Evolutionary conservation across 2,329 filamentous ascomycete genomes (phyloP).

Genomic region (Claviceps citrina): DNA sequence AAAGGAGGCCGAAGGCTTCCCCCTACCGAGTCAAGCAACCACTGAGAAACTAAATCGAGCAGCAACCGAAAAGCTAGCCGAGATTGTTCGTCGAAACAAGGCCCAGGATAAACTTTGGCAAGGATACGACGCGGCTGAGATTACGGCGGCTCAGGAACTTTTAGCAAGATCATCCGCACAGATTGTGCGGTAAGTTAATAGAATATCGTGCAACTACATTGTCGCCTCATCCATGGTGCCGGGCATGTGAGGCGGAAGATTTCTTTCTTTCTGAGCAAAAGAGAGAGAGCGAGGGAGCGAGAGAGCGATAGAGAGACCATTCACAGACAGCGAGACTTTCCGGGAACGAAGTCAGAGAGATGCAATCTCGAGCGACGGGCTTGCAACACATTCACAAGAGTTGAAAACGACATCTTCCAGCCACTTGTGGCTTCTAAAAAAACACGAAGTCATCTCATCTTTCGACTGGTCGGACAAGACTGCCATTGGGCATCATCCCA

Average conservation of each 20-base stretch:
- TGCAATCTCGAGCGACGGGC: not conserved
- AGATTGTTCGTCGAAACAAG: conserved; percentile 54
- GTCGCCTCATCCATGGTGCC: not conserved
- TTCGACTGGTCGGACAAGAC: not conserved
- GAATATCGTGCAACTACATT: not conserved
- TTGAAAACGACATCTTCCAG: not conserved
- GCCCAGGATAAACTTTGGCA: conserved; percentile 51
- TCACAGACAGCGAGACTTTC: not conserved
- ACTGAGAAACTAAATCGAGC: conserved; percentile 54
- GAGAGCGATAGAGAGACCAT: too few relatives aligned
- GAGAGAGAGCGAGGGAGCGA: too few relatives aligned
- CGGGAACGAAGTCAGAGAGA: not conserved
- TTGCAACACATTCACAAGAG: not conserved
- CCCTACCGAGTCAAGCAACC: conserved; percentile 40
- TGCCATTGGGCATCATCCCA: not conserved
- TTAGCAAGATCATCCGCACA: conserved; percentile 37
- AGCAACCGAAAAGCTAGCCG: conserved; percentile 58
- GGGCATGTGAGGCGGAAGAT: not conserved
- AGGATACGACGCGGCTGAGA: conserved; percentile 56
- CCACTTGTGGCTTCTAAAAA: not conserved
- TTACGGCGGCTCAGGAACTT: conserved; percentile 55
- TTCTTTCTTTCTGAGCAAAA: not conserved
- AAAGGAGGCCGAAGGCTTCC: conserved; percentile 35
- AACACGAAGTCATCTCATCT: not conserved
- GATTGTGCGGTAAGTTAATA: conserved; percentile 25